Evolutionary conservation across 2,329 filamentous ascomycete genomes (phyloP).

Genomic region (Didymella keratinophila): DNA sequence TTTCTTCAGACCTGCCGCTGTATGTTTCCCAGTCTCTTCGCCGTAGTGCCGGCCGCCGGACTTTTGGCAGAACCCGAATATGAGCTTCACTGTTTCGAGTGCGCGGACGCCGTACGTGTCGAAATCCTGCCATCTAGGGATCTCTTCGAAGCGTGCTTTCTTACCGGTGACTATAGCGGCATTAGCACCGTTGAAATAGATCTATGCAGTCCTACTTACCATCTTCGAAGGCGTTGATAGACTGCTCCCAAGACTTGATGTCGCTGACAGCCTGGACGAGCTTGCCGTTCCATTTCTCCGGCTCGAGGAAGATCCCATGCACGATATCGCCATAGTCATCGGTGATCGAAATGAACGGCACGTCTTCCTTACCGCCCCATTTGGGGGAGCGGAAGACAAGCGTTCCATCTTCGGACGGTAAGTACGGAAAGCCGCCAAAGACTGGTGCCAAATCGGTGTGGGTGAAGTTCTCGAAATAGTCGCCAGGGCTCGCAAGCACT

Average conservation of each 20-base stretch:
- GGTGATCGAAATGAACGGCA: neutral
- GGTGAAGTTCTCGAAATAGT: neutral
- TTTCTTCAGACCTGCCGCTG: slow-evolving; percentile 30
- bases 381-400: neutral
- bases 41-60: slow-evolving; percentile 32
- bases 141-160: slow-evolving; percentile 19
- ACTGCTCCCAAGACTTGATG: neutral
- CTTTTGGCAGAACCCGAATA: slow-evolving; percentile 32
- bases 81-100: slow-evolving; percentile 31
- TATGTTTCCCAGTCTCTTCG: slow-evolving; percentile 26
- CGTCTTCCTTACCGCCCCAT: neutral
- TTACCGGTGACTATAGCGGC: neutral
- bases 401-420: neutral
- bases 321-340: neutral
- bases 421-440: neutral
- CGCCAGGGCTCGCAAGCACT: neutral
- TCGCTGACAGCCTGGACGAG: neutral
- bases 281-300: neutral
- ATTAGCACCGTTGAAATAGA: neutral
- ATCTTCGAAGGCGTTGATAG: neutral
- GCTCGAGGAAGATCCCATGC: neutral
- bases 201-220: neutral
- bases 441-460: neutral
- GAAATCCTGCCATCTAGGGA: slow-evolving; percentile 26
- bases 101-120: slow-evolving; percentile 29